Evolutionary conservation across 2,329 filamentous ascomycete genomes (phyloP).

Genomic region (Diaporthe citriasiana): DNA sequence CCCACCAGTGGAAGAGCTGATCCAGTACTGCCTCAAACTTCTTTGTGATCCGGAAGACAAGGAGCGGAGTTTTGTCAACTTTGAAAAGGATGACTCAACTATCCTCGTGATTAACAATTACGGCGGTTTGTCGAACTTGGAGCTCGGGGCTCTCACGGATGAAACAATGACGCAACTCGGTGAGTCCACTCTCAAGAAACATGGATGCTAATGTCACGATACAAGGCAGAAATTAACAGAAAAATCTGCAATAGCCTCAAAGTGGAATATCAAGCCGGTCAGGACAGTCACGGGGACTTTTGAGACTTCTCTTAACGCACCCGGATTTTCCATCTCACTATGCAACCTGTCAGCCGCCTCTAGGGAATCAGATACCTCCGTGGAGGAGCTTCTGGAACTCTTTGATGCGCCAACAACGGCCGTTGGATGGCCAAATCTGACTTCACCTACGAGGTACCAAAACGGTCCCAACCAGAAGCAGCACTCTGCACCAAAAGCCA

Average conservation of each 20-base stretch:
- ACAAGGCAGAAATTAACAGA: background rate
- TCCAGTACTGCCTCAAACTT: slow-evolving; percentile 65
- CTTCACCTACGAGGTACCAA: background rate
- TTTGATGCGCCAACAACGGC: slow-evolving; percentile 65
- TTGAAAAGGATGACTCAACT: slow-evolving; percentile 59
- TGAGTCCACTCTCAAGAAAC: background rate
- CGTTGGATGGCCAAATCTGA: slow-evolving; percentile 62
- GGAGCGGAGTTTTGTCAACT: slow-evolving; percentile 66
- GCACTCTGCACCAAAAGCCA: background rate
- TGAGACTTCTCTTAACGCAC: slow-evolving; percentile 68
- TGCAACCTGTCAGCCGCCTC: slow-evolving; percentile 61
- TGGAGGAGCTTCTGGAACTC: slow-evolving; percentile 59
- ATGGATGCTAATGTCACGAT: background rate
- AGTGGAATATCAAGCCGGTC: slow-evolving; percentile 62
- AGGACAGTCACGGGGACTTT: slow-evolving; percentile 63
- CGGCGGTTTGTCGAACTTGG: slow-evolving; percentile 67
- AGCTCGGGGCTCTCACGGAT: slow-evolving; percentile 67
- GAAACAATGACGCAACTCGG: slow-evolving; percentile 65
- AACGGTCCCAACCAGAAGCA: background rate
- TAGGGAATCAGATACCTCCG: slow-evolving; percentile 44
- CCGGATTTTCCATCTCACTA: slow-evolving; percentile 68
- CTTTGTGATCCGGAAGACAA: slow-evolving; percentile 65
- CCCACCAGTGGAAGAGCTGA: slow-evolving; percentile 56
- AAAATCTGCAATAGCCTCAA: slow-evolving; percentile 43
- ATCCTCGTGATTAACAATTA: slow-evolving; percentile 71